A percentile compares a stretch with the other conserved stretches of the same genome.
Evolutionary conservation across 2,329 filamentous ascomycete genomes (phyloP).

Genomic region (Paracorniculantispora psalliotae): DNA sequence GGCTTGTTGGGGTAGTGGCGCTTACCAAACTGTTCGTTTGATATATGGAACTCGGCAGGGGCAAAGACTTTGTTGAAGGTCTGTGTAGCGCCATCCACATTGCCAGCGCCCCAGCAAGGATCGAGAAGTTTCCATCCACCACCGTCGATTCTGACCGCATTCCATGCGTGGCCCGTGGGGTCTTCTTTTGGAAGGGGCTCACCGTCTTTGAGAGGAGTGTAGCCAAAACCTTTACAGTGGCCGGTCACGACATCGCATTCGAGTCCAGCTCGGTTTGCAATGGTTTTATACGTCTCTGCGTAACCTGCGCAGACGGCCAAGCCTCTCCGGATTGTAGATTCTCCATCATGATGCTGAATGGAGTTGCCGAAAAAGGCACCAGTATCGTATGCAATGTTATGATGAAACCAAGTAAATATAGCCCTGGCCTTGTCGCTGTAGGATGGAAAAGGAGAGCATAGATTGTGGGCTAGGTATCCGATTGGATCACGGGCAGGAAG

Average conservation of each 20-base stretch:
- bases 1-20: conserved; percentile 72
- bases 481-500: conserved; percentile 64
- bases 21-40: conserved; percentile 75
- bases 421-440: conserved; percentile 85
- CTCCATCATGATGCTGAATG: conserved; percentile 62
- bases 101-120: conserved; percentile 86
- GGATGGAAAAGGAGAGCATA: conserved; percentile 76
- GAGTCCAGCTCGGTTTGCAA: conserved; percentile 75
- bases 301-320: conserved; percentile 91
- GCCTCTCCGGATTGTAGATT: conserved; percentile 69
- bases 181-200: conserved; percentile 60
- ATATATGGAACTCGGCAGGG: conserved; percentile 53
- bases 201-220: conserved; percentile 57
- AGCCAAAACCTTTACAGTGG: conserved; percentile 83
- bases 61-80: conserved; percentile 49
- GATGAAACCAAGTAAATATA: conserved; percentile 92
- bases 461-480: conserved; percentile 68
- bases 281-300: conserved; percentile 71
- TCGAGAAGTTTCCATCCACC: conserved; percentile 91
- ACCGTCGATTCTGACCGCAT: conserved; percentile 80
- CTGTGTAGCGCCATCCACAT: conserved; percentile 43
- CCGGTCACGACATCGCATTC: conserved; percentile 70
- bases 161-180: conserved; percentile 77
- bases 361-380: conserved; percentile 70
- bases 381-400: conserved; percentile 85